Conservation (phyloP, 345 rosid species). For the Stellera chamaejasme region DNA sequence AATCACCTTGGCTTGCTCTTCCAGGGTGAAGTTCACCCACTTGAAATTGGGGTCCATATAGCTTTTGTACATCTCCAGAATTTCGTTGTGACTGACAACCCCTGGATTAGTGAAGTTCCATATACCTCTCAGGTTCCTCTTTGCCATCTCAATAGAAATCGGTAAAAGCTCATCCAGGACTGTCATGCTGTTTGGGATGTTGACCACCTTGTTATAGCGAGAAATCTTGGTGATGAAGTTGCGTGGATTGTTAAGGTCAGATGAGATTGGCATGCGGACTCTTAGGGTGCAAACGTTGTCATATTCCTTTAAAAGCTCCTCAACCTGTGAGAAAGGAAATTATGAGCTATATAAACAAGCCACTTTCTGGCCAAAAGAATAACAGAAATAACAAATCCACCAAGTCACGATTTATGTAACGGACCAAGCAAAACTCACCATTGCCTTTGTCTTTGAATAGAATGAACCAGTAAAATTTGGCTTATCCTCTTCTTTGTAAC, state of each 20-base stretch:
- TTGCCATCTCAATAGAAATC: conserved; percentile 87
- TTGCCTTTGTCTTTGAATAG: conserved; percentile 85
- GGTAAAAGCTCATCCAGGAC: conserved; percentile 79
- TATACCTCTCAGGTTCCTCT: conserved; percentile 69
- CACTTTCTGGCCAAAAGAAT: background rate
- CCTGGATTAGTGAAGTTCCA: conserved; percentile 98
- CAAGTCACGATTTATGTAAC: background rate
- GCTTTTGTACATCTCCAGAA: conserved; percentile 86
- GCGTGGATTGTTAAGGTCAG: conserved; percentile 79
- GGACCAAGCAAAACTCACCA: conserved; percentile 30
- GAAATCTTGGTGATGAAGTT: conserved; percentile 91
- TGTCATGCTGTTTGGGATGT: conserved; percentile 94
- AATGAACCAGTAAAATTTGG: conserved; percentile 80
- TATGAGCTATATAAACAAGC: background rate
- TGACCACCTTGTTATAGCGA: conserved; percentile 83
- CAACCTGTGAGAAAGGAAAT: conserved; percentile 43
- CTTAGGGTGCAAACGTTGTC: conserved; percentile 89
- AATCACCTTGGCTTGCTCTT: conserved; percentile 90
- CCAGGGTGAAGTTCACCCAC: conserved; percentile 69
- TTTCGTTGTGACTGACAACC: conserved; percentile 85
- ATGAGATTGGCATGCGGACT: conserved; percentile 93
- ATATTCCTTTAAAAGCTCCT: conserved; percentile 76
- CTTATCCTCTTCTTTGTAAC: conserved; percentile 68
- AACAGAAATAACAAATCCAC: background rate
- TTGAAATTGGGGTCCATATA: conserved; percentile 60